Conservation (phyloP, 148 eudicot species). For the Rhododendron kiyosumense region DNA sequence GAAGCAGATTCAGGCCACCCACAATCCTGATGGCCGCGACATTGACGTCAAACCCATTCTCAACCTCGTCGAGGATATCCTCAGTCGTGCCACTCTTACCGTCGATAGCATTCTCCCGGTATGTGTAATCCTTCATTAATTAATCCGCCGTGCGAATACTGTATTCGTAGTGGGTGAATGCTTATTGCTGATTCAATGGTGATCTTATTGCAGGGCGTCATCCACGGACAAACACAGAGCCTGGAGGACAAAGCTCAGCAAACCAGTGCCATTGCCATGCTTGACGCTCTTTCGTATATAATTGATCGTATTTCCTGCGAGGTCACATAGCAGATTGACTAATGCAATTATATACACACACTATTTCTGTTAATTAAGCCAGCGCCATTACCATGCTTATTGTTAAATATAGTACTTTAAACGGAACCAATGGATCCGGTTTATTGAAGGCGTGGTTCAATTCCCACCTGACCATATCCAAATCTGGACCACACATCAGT, state of each 20-base stretch:
- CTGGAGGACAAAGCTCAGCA: slow-evolving; percentile 16
- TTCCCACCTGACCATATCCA: no score
- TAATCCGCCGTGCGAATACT: not conserved
- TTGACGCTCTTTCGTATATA: slow-evolving; percentile 24
- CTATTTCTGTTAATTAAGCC: no score
- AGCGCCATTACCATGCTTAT: no score
- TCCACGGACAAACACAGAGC: not conserved
- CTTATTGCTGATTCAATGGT: not conserved
- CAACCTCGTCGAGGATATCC: slow-evolving; percentile 25
- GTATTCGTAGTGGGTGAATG: not conserved
- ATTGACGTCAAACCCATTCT: slow-evolving; percentile 22
- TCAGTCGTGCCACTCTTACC: slow-evolving; percentile 13
- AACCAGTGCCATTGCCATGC: slow-evolving; percentile 9
- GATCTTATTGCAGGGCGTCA: slow-evolving; percentile 15
- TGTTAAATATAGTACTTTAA: no score
- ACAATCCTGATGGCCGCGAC: slow-evolving; percentile 24
- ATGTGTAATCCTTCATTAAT: not conserved
- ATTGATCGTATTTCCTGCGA: slow-evolving; percentile 37
- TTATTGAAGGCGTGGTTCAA: no score
- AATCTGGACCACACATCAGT: no score
- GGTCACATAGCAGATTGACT: slow-evolving; percentile 13
- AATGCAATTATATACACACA: not conserved
- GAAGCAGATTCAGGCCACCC: slow-evolving; percentile 28
- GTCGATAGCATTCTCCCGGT: slow-evolving; percentile 7
- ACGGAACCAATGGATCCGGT: no score